A percentile compares a stretch with the other conserved stretches of the same genome.
Evolutionary conservation across 805 yeast species (phyloP).

Genomic region (Sugiyamaella qingdaonensis): DNA sequence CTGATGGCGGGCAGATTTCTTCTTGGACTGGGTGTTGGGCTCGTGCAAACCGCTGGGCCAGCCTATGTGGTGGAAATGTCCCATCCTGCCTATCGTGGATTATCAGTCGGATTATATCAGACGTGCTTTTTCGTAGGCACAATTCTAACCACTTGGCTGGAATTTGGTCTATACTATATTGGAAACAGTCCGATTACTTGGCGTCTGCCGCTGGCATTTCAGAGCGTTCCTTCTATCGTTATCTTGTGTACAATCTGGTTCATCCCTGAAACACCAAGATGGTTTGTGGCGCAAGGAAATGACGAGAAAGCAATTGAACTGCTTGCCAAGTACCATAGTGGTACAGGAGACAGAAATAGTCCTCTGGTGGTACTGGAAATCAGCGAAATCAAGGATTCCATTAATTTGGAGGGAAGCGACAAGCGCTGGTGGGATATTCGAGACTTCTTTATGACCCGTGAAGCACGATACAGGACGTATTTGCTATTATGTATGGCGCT

Average conservation of each 20-base stretch:
- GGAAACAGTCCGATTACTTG: slow-evolving; percentile 11
- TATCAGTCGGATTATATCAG: slow-evolving; percentile 13
- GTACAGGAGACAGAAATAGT: slow-evolving; percentile 5
- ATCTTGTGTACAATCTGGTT: slow-evolving; percentile 4
- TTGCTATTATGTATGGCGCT: slow-evolving; percentile 2
- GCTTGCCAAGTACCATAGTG: slow-evolving; percentile 9
- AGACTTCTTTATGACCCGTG: slow-evolving; percentile 11
- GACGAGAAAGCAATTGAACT: slow-evolving; percentile 12
- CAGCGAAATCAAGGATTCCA: slow-evolving; percentile 2
- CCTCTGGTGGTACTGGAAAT: slow-evolving; percentile 11
- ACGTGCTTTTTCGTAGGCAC: slow-evolving; percentile 14
- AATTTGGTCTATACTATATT: slow-evolving; percentile 9
- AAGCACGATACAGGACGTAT: slow-evolving; percentile 10
- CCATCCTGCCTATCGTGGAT: slow-evolving; percentile 20
- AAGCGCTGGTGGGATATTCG: slow-evolving; percentile 16
- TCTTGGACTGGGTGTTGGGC: slow-evolving; percentile 19
- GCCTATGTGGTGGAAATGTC: slow-evolving; percentile 19
- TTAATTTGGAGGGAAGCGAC: slow-evolving; percentile 7
- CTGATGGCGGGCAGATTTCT: slow-evolving; percentile 21
- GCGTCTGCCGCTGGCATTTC: slow-evolving; percentile 18
- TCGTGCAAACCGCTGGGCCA: slow-evolving; percentile 17
- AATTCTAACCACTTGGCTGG: slow-evolving; percentile 14
- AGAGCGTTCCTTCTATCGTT: slow-evolving; percentile 11
- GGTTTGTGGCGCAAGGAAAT: slow-evolving; percentile 12
- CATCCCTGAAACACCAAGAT: slow-evolving; percentile 19